Conservation (phyloP, 1,139 yeast species). For the Candida freyschussii region DNA sequence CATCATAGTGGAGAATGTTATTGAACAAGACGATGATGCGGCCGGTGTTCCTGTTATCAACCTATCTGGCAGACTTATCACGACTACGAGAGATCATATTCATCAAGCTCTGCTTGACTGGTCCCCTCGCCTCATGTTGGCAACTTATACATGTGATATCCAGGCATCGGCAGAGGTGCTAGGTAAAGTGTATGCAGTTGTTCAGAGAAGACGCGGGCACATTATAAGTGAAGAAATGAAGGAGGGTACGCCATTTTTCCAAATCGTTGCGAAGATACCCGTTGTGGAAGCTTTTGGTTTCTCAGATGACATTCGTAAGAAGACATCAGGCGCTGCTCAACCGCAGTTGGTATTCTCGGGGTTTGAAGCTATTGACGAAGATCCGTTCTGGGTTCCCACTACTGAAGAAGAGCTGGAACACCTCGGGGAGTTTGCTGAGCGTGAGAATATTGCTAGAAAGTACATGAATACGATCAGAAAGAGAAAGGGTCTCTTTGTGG, state of each 20-base stretch:
- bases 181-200: constrained; percentile 93
- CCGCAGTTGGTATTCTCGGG: constrained; percentile 94
- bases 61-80: constrained; percentile 65
- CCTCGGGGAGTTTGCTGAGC: constrained; percentile 86
- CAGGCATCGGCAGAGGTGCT: constrained; percentile 93
- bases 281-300: constrained; percentile 97
- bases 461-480: constrained; percentile 80
- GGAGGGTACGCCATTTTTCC: constrained; percentile 96
- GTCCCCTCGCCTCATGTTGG: constrained; percentile 87
- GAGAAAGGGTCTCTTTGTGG: constrained; percentile 86
- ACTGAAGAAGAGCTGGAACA: constrained; percentile 96
- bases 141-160: constrained; percentile 90
- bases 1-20: constrained; percentile 42
- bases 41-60: constrained; percentile 27
- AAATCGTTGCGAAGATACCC: constrained; percentile 79
- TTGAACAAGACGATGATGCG: constrained; percentile 29
- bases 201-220: constrained; percentile 81
- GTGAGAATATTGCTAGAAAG: constrained; percentile 82
- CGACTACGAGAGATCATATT: constrained; percentile 68
- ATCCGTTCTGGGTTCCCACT: constrained; percentile 99
- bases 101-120: constrained; percentile 66
- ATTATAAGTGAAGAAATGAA: constrained; percentile 91
- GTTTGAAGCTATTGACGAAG: constrained; percentile 77
- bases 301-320: constrained; percentile 88
- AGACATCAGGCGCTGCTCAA: constrained; percentile 94